Percentiles rank a stretch among this genome's conserved stretches.
Conservation (phyloP, 139 green algal species). For the Micromonas commoda region DNA sequence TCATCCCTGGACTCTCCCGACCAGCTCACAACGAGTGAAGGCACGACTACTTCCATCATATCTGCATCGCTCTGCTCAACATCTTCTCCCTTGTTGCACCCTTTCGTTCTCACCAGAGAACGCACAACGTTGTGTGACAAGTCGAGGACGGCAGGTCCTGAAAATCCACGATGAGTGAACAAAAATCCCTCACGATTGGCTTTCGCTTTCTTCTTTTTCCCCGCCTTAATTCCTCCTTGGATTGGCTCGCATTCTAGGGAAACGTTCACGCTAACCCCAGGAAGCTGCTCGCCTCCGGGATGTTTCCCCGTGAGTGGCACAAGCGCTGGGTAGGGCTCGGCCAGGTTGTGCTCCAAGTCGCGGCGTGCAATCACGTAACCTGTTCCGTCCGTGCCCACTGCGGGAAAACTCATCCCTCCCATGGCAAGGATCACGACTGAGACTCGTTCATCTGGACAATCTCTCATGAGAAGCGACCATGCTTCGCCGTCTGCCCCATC, state of each 20-base stretch:
- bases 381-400: slow-evolving; percentile 75
- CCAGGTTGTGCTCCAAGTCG: slow-evolving; percentile 21
- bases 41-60: not conserved
- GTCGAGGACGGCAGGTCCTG: slow-evolving; percentile 74
- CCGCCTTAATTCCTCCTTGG: not conserved
- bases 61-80: slow-evolving; percentile 10
- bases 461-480: slow-evolving; percentile 1
- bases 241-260: not conserved
- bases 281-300: slow-evolving; percentile 54
- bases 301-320: slow-evolving; percentile 69
- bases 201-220: slow-evolving; percentile 40
- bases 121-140: slow-evolving; percentile 60
- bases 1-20: slow-evolving; percentile 40
- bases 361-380: slow-evolving; percentile 35
- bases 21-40: slow-evolving; percentile 56
- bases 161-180: slow-evolving; percentile 79
- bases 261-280: slow-evolving; percentile 40
- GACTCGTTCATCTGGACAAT: not conserved
- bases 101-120: slow-evolving; percentile 12
- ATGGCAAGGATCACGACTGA: slow-evolving; percentile 52
- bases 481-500: slow-evolving; percentile 6
- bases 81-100: not conserved
- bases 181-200: slow-evolving; percentile 65
- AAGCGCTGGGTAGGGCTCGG: slow-evolving; percentile 67
- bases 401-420: slow-evolving; percentile 72